Conservation (phyloP, 495 filamentous ascomycete species). For the Podospora comata region DNA sequence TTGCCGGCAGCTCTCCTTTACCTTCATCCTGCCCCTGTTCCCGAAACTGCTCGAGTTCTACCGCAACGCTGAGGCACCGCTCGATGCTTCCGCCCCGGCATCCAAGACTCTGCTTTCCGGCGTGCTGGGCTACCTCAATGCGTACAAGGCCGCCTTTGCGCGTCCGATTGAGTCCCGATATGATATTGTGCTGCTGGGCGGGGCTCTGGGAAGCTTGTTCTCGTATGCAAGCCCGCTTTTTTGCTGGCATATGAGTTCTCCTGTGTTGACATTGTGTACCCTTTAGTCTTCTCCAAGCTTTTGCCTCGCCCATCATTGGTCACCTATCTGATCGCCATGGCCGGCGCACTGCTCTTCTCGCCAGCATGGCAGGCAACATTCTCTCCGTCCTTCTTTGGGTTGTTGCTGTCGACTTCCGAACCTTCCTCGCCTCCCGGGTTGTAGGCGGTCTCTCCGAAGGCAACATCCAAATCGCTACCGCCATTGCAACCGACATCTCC, state of each 20-base stretch:
- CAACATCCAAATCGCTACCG: constrained; percentile 93
- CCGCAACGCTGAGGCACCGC: constrained; percentile 61
- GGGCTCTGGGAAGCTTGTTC: constrained; percentile 89
- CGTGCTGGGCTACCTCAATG: constrained; percentile 79
- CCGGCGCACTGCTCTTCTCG: constrained; percentile 80
- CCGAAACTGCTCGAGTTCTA: constrained; percentile 95
- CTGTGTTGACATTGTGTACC: constrained; percentile 12
- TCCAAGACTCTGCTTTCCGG: constrained; percentile 64
- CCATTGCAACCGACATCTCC: constrained; percentile 94
- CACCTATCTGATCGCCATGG: constrained; percentile 85
- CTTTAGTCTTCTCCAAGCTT: constrained; percentile 70
- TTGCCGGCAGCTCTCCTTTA: constrained; percentile 51
- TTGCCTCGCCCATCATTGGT: constrained; percentile 90
- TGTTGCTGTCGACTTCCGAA: constrained; percentile 85
- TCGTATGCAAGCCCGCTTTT: constrained; percentile 29
- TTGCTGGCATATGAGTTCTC: neutral
- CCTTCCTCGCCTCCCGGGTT: constrained; percentile 86
- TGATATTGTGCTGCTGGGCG: constrained; percentile 94
- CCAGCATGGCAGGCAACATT: constrained; percentile 94
- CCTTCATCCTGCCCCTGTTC: constrained; percentile 97
- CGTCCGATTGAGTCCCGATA: constrained; percentile 93
- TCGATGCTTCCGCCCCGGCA: constrained; percentile 49
- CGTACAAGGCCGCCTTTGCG: constrained; percentile 92
- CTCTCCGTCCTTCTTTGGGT: constrained; percentile 92
- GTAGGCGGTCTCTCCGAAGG: constrained; percentile 94